Conservation (phyloP, 495 filamentous ascomycete genomes). For the Letharia lupina region DNA sequence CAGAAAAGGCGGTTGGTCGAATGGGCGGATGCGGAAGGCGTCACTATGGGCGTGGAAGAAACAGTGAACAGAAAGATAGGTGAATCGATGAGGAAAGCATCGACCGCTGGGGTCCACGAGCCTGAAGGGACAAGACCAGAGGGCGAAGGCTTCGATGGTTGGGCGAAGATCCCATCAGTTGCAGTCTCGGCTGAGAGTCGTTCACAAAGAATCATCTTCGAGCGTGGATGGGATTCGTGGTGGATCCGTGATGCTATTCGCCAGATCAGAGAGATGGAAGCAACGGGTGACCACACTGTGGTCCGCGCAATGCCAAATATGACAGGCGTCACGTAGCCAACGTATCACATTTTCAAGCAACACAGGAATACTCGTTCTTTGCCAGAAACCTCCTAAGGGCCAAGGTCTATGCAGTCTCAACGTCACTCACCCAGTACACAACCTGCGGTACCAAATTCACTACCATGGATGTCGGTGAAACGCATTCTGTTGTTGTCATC, state of each 20-base stretch:
- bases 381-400: neutral
- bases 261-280: neutral
- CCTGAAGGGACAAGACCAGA: neutral
- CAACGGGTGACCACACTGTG: neutral
- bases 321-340: neutral
- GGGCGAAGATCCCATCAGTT: neutral
- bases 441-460: neutral
- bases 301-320: neutral
- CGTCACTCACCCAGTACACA: neutral
- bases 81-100: neutral
- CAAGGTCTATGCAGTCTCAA: neutral
- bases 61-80: neutral
- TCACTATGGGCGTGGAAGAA: neutral
- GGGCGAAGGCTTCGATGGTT: neutral
- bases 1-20: neutral
- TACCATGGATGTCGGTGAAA: too few species aligned
- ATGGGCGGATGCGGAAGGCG: neutral
- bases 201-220: neutral
- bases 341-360: neutral
- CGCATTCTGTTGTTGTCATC: too few species aligned
- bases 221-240: constrained; percentile 10
- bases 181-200: neutral
- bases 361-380: neutral
- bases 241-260: constrained; percentile 11
- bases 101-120: neutral